Evolutionary conservation across 257 asterid species (phyloP), one percentile per base, ranked within the genome.

Genomic region (Gentiana macrophylla): DNA sequence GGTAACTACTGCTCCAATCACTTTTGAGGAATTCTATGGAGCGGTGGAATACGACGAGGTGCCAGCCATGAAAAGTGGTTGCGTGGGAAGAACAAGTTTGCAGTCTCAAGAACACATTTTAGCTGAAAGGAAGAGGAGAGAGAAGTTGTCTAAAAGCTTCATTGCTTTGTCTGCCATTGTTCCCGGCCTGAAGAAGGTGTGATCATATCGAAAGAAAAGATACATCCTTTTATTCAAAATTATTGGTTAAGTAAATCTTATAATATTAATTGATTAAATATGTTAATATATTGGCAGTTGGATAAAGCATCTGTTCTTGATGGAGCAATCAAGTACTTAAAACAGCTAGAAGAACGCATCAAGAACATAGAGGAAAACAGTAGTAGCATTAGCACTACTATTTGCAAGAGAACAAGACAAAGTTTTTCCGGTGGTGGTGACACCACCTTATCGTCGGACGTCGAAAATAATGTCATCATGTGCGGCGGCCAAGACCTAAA

Each of bases 221-320:
- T 15, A 15, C 24, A 0, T 24, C 24, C 24, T 24, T 24, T 24
- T 24, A 24, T 24, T 24, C 24, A 24, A 24, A 24, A 24, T 24
- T 24, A 24, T 24, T 24, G 24, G 24, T 24, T 24, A 24, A 24
- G 24, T 24, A 24, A 24, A 24, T 24, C 24, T 24, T 24, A 24
- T 24, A 24, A 24, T 24, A 24, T 24, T 24, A 24, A 24, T 24
- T 24, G 24, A 24, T 24, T 24, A 24, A 24, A 24, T 24, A 24
- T 24, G 24, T 24, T 24, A 24, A 24, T 24, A 24, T 24, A 24
- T 24, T 24, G 34, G 37, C 71, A 70, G 76, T 70, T 70, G 62
- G 72, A 70, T 64, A 71, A 71, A 38, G 71, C 68, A 46, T 56
- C 76, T 2, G 67, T 71, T 3, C 64, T 71, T 8, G 72, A 65